Percentiles rank a stretch among this genome's conserved stretches.
Evolutionary conservation across 2,329 filamentous ascomycete genomes (phyloP).

Genomic region (Talaromyces amestolkiae): DNA sequence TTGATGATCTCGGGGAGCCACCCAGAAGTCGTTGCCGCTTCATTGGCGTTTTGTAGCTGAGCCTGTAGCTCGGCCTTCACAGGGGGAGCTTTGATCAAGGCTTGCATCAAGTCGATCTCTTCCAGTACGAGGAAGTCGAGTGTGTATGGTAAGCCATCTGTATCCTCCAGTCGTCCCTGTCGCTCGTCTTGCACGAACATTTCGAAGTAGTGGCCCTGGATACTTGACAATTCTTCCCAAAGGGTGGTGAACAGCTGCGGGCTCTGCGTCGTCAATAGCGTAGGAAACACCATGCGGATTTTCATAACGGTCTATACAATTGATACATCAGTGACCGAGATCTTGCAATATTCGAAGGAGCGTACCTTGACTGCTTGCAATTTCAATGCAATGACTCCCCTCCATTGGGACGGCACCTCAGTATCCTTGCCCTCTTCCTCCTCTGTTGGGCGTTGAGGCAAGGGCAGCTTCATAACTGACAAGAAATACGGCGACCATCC

Average conservation of each 20-base stretch:
- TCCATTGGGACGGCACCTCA: slow-evolving; percentile 64
- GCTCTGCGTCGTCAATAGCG: slow-evolving; percentile 77
- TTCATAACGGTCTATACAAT: slow-evolving; percentile 72
- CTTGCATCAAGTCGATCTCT: slow-evolving; percentile 91
- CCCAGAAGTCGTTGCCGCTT: slow-evolving; percentile 61
- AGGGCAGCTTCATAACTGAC: slow-evolving; percentile 67
- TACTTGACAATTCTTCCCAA: slow-evolving; percentile 78
- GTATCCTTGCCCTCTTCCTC: slow-evolving; percentile 58
- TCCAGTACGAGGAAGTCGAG: slow-evolving; percentile 91
- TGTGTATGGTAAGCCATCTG: slow-evolving; percentile 88
- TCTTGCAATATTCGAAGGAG: neutral
- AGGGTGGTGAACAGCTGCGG: slow-evolving; percentile 78
- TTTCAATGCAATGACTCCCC: slow-evolving; percentile 81
- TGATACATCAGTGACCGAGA: slow-evolving; percentile 20
- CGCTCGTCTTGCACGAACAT: slow-evolving; percentile 84
- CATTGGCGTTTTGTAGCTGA: slow-evolving; percentile 63
- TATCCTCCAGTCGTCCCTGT: slow-evolving; percentile 84
- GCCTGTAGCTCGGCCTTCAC: slow-evolving; percentile 86
- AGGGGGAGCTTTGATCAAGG: slow-evolving; percentile 80
- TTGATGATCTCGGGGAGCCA: slow-evolving; percentile 90
- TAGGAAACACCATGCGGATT: slow-evolving; percentile 78
- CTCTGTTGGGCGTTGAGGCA: slow-evolving; percentile 61
- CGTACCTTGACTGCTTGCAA: slow-evolving; percentile 79
- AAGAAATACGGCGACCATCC: slow-evolving; percentile 91
- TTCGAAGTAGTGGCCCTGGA: slow-evolving; percentile 71